Conservation (phyloP, 257 asterid genomes). For the Primulina huaijiensis region DNA sequence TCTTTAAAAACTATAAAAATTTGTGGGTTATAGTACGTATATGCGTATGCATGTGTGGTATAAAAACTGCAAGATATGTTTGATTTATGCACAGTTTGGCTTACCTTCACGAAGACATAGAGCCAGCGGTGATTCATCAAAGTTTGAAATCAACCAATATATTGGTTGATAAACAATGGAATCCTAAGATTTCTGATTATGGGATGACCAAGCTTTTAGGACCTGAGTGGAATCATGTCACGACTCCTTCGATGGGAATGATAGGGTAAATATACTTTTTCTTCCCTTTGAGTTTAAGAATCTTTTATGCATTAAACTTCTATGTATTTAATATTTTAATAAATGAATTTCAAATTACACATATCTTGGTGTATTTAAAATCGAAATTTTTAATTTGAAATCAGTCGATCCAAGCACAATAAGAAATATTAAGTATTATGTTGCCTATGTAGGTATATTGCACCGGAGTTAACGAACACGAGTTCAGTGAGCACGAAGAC, state of each 20-base stretch:
- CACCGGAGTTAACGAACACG: slow-evolving; percentile 34
- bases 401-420: no score
- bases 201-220: slow-evolving; percentile 40
- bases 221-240: slow-evolving; percentile 27
- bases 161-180: slow-evolving; percentile 57
- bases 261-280: slow-evolving; percentile 28
- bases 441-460: slow-evolving; percentile 34
- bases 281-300: not conserved
- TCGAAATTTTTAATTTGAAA: no score
- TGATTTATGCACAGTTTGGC: slow-evolving; percentile 20
- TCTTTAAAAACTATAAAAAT: no score
- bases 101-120: slow-evolving; percentile 54
- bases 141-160: slow-evolving; percentile 52
- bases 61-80: not conserved
- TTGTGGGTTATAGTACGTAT: no score
- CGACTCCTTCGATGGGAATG: slow-evolving; percentile 37
- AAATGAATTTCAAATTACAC: no score
- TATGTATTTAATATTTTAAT: no score
- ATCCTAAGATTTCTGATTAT: slow-evolving; percentile 50
- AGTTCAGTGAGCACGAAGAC: slow-evolving; percentile 30
- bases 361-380: no score
- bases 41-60: no score
- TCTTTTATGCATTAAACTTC: no score
- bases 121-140: slow-evolving; percentile 37
- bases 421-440: not conserved